Evolutionary conservation across 768 basidiomycete species (phyloP).

Genomic region (Suillus variegatus): DNA sequence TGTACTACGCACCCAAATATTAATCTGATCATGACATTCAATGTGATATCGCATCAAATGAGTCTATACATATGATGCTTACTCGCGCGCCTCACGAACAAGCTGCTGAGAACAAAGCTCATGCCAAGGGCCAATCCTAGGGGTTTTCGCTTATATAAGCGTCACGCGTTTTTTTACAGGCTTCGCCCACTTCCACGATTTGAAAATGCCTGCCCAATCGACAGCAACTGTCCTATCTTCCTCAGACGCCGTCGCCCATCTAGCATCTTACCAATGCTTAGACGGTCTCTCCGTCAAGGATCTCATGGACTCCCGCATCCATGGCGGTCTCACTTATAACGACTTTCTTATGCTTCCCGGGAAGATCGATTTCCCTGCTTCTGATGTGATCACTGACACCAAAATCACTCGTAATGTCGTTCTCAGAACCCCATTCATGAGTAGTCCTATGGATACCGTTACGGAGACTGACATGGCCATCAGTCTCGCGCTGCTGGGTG

Average conservation of each 20-base stretch:
- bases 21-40: too few species aligned
- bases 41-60: too few species aligned
- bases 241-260: constrained; percentile 70
- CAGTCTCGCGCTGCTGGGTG: constrained; percentile 91
- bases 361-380: constrained; percentile 90
- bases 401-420: constrained; percentile 87
- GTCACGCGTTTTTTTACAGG: too few species aligned
- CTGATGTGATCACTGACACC: constrained; percentile 79
- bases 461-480: constrained; percentile 96
- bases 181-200: not conserved
- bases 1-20: too few species aligned
- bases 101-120: too few species aligned
- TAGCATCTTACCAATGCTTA: constrained; percentile 63
- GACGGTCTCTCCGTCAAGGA: constrained; percentile 88
- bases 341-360: constrained; percentile 95
- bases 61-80: too few species aligned
- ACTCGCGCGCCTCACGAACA: too few species aligned
- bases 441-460: constrained; percentile 99
- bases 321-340: constrained; percentile 96
- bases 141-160: too few species aligned
- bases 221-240: constrained; percentile 57
- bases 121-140: too few species aligned
- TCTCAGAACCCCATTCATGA: constrained; percentile 95
- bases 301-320: constrained; percentile 83
- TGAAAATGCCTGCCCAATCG: constrained; percentile 35